Percentiles rank a stretch among this genome's conserved stretches.
Conservation (phyloP, 2,329 filamentous ascomycete species). For the Talaromyces amestolkiae region DNA sequence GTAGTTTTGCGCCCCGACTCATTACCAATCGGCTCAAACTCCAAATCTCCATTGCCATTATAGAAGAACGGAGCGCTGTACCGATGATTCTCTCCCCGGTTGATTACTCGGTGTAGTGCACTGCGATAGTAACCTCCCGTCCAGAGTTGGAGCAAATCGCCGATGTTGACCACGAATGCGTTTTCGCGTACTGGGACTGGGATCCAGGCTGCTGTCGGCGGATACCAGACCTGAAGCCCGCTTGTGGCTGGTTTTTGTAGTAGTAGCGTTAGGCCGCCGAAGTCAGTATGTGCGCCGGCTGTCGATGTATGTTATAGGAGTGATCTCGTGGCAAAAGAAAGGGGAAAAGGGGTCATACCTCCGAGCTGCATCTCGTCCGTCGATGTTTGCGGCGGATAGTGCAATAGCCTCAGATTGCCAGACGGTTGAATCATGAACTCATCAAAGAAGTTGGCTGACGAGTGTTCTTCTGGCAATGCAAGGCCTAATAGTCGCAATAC, state of each 20-base stretch:
- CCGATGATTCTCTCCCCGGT: slow-evolving; percentile 50
- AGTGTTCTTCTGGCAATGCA: not conserved
- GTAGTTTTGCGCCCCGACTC: not conserved
- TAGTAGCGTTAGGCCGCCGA: slow-evolving; percentile 29
- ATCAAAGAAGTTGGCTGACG: not conserved
- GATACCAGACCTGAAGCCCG: slow-evolving; percentile 54
- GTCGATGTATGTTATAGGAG: not conserved
- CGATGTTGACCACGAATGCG: slow-evolving; percentile 54
- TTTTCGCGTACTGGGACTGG: slow-evolving; percentile 45
- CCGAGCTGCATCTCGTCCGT: not conserved
- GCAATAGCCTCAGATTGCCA: not conserved
- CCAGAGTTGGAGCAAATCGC: slow-evolving; percentile 51
- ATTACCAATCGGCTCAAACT: slow-evolving; percentile 20
- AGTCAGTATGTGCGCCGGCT: not conserved
- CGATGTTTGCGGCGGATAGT: not conserved
- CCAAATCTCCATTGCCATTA: slow-evolving; percentile 51
- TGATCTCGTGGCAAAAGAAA: not conserved
- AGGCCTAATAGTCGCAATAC: not conserved
- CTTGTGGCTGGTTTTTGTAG: slow-evolving; percentile 49
- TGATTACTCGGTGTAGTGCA: slow-evolving; percentile 57
- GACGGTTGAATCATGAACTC: not conserved
- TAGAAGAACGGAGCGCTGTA: slow-evolving; percentile 59
- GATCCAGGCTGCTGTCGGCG: slow-evolving; percentile 45
- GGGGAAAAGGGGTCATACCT: not conserved
- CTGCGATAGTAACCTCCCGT: slow-evolving; percentile 54